Evolutionary conservation across 2,329 filamentous ascomycete genomes (phyloP).

Genomic region (Zymoseptoria crescenta): DNA sequence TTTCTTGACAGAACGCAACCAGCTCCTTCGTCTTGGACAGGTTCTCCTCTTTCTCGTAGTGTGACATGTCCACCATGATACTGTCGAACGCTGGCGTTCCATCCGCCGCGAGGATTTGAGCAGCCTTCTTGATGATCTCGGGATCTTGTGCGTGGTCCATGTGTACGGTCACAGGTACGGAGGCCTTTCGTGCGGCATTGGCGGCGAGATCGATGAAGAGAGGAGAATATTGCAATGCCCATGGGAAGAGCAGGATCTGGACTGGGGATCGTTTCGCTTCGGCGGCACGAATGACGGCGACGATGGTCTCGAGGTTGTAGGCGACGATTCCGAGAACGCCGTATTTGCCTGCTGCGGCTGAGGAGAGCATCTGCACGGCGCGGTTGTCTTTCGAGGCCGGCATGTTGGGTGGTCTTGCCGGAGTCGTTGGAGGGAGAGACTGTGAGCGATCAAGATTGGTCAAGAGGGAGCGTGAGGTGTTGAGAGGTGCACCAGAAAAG

Average conservation of each 20-base stretch:
- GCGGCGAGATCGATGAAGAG: conserved; percentile 40
- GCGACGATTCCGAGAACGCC: conserved; percentile 29
- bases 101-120: conserved; percentile 28
- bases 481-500: not conserved
- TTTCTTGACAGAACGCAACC: conserved; percentile 23
- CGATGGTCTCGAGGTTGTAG: conserved; percentile 57
- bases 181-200: conserved; percentile 36
- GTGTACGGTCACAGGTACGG: conserved; percentile 39
- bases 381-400: conserved; percentile 20
- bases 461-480: not conserved
- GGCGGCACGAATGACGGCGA: conserved; percentile 61
- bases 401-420: conserved; percentile 7
- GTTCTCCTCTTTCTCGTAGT: conserved; percentile 28
- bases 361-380: conserved; percentile 28
- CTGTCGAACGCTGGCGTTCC: conserved; percentile 51
- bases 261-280: conserved; percentile 59
- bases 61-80: conserved; percentile 49
- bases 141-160: conserved; percentile 42
- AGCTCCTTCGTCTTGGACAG: conserved; percentile 24
- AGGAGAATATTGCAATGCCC: conserved; percentile 61
- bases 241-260: conserved; percentile 68
- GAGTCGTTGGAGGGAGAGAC: not conserved
- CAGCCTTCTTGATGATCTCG: conserved; percentile 27
- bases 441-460: not conserved
- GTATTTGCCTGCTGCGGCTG: conserved; percentile 28